A percentile compares a stretch with the other conserved stretches of the same genome.
These are phyloP conservation scores for Scheffersomyces ergatensis DNA, from an alignment of 805 yeast genomes.

Conservation along the genomic window DNA sequence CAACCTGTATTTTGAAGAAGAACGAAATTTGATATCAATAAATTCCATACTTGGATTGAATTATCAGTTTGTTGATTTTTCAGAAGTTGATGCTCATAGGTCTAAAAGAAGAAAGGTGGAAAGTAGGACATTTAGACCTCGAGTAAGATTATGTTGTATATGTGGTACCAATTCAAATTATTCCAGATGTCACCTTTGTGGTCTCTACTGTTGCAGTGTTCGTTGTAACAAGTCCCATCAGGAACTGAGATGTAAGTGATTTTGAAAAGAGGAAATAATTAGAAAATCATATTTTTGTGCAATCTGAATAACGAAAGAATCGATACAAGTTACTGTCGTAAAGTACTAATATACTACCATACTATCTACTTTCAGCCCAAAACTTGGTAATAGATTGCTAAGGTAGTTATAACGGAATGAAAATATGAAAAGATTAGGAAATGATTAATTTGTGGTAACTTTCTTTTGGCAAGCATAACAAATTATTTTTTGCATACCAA, in stretches of 20 bases:
- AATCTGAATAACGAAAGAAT: no score
- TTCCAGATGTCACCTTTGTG: conserved; percentile 38
- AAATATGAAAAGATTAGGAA: no score
- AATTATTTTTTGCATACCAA: no score
- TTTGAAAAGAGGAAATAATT: background rate
- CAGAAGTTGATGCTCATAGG: conserved; percentile 10
- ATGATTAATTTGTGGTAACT: no score
- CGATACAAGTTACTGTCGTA: no score
- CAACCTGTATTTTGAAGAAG: conserved; percentile 45
- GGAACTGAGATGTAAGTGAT: conserved; percentile 36
- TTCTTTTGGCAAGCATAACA: no score
- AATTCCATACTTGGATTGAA: conserved; percentile 40
- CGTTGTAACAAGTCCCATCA: conserved; percentile 37
- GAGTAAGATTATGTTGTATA: conserved; percentile 38
- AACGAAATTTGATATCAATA: conserved; percentile 39
- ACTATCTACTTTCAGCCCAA: no score
- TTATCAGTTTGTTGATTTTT: conserved; percentile 39
- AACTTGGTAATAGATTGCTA: no score
- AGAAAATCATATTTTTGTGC: no score
- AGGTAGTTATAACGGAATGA: no score
- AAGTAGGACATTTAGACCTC: conserved; percentile 22
- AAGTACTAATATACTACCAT: no score
- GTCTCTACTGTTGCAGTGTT: conserved; percentile 39
- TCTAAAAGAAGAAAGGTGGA: conserved; percentile 14
- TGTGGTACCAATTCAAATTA: conserved; percentile 37